Conservation (phyloP, 2,329 filamentous ascomycete genomes). For the Clathrospora elynae region DNA sequence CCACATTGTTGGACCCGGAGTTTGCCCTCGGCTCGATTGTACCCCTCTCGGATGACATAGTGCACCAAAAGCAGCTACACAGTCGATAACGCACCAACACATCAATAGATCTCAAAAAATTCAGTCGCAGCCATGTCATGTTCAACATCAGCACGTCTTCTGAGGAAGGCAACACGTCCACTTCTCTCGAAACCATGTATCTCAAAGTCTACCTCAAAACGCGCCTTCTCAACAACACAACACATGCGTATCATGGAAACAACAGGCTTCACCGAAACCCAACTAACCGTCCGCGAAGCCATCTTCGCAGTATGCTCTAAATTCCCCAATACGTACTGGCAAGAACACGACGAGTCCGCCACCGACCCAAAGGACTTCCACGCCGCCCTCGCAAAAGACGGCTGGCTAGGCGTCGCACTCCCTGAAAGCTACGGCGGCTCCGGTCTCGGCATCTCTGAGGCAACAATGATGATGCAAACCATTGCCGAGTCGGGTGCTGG, state of each 20-base stretch:
- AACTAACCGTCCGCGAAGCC: slow-evolving; percentile 73
- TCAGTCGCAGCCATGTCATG: too few species aligned
- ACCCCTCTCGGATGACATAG: too few species aligned
- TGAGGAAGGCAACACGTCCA: background rate
- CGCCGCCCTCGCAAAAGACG: slow-evolving; percentile 71
- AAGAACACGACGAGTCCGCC: slow-evolving; percentile 70
- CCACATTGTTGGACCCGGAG: too few species aligned
- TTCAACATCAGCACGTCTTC: background rate
- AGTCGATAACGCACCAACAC: too few species aligned
- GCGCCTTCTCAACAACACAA: slow-evolving; percentile 39
- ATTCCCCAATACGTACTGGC: slow-evolving; percentile 78
- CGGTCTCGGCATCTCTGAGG: slow-evolving; percentile 78
- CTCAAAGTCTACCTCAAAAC: slow-evolving; percentile 1
- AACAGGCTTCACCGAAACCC: slow-evolving; percentile 72
- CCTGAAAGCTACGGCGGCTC: slow-evolving; percentile 76
- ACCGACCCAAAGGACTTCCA: slow-evolving; percentile 78
- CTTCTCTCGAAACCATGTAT: background rate
- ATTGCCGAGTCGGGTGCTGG: slow-evolving; percentile 79
- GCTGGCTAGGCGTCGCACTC: slow-evolving; percentile 81
- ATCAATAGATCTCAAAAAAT: too few species aligned
- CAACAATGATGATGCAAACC: slow-evolving; percentile 86
- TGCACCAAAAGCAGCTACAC: too few species aligned
- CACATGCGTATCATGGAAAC: slow-evolving; percentile 68
- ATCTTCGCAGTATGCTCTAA: slow-evolving; percentile 69
- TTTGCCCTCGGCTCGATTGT: too few species aligned